Percentiles rank a stretch among this genome's conserved stretches.
Evolutionary conservation across 106 monocot genomes (phyloP).

Genomic region (Ottelia alismoides): DNA sequence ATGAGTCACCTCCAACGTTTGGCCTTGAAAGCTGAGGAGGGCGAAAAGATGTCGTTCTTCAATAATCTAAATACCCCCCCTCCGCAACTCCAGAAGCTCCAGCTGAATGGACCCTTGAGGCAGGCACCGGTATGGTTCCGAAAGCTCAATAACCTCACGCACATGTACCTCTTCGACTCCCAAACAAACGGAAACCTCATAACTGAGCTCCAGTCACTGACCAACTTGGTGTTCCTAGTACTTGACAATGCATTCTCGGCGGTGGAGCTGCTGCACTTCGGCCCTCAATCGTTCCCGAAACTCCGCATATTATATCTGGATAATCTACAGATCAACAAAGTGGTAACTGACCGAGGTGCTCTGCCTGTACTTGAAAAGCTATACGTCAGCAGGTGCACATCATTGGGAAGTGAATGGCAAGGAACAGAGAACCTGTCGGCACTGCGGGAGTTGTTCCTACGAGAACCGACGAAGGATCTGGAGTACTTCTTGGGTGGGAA

Average conservation of each 20-base stretch:
- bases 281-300: no score
- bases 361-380: no score
- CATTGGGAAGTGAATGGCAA: no score
- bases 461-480: no score
- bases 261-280: no score
- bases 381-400: no score
- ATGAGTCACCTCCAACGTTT: conserved; percentile 2
- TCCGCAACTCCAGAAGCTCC: not conserved
- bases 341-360: no score
- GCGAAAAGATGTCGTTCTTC: not conserved
- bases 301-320: no score
- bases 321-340: no score
- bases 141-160: not conserved
- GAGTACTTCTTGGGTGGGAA: no score
- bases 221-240: conserved; percentile 4
- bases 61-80: not conserved
- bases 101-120: not conserved
- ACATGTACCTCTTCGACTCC: not conserved
- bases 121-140: not conserved
- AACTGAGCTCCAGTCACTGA: not conserved
- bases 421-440: no score
- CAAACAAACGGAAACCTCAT: not conserved
- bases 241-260: conserved; percentile 1
- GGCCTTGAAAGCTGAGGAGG: conserved; percentile 2
- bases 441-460: no score